Evolutionary conservation across 2,329 filamentous ascomycete species (phyloP).

Genomic region (Byssothecium circinans): DNA sequence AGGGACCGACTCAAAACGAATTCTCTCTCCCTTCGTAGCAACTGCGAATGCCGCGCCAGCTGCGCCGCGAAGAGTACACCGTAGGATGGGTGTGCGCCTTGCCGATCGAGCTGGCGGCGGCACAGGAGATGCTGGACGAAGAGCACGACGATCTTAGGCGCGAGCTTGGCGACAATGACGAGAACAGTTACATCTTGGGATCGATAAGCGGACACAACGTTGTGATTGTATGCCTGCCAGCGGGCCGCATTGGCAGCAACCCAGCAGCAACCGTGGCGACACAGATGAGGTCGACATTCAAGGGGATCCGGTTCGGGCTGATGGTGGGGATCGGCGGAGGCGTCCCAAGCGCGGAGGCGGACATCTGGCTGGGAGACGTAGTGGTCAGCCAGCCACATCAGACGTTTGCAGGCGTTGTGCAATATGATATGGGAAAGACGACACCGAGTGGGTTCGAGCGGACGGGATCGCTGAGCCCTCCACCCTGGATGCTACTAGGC

Average conservation of each 20-base stretch:
- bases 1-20: no score
- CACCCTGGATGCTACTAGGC: conserved; percentile 7
- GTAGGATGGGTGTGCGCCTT: conserved; percentile 42
- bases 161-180: conserved; percentile 12
- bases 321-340: conserved; percentile 35
- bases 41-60: conserved; percentile 10
- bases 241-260: conserved; percentile 27
- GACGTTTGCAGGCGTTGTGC: conserved; percentile 14
- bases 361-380: conserved; percentile 16
- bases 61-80: conserved; percentile 24
- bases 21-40: no score
- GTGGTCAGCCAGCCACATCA: conserved; percentile 9
- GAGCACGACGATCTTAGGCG: conserved; percentile 11
- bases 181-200: conserved; percentile 15
- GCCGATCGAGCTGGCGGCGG: conserved; percentile 33
- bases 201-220: conserved; percentile 26
- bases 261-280: conserved; percentile 33
- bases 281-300: conserved; percentile 31
- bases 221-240: conserved; percentile 26
- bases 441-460: conserved; percentile 3
- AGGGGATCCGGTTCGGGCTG: conserved; percentile 22
- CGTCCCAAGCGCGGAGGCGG: conserved; percentile 8
- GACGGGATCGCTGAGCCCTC: conserved; percentile 1
- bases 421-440: conserved; percentile 5
- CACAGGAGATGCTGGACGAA: conserved; percentile 34